phyloP scores from a whole-genome alignment of 192 early-diverging fungal species.

The Linnemannia schmuckeri region DNA sequence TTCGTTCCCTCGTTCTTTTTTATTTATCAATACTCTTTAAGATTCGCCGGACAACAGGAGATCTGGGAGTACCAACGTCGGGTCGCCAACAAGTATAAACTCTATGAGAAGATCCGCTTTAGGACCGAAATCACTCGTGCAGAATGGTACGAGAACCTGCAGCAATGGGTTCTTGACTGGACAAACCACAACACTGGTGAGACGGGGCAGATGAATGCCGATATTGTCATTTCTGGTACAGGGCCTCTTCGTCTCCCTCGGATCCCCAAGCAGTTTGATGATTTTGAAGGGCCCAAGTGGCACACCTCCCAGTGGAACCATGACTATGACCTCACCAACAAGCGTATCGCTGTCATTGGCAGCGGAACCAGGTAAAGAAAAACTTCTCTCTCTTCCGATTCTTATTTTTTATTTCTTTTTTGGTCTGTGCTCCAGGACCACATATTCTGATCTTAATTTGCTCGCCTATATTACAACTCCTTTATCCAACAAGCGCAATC shows the following conservation, averaged over 20 bases:
- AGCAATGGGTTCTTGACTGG: slow-evolving; percentile 30
- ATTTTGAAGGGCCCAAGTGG: slow-evolving; percentile 57
- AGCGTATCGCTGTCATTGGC: slow-evolving; percentile 53
- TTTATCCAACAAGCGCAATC: slow-evolving; percentile 30
- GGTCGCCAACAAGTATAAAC: slow-evolving; percentile 34
- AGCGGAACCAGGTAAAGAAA: slow-evolving; percentile 54
- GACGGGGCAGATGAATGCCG: neutral
- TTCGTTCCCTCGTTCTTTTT: neutral
- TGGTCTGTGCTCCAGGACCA: too few species aligned
- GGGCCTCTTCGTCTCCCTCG: slow-evolving; percentile 58
- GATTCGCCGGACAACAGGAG: slow-evolving; percentile 37
- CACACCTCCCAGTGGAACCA: slow-evolving; percentile 64
- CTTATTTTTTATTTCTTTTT: too few species aligned
- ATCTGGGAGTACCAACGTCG: slow-evolving; percentile 49
- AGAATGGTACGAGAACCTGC: slow-evolving; percentile 20
- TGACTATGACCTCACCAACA: slow-evolving; percentile 48
- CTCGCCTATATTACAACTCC: neutral
- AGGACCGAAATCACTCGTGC: slow-evolving; percentile 34
- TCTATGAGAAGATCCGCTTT: slow-evolving; percentile 47
- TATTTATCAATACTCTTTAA: neutral
- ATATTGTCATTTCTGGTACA: slow-evolving; percentile 45
- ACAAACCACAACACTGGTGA: neutral
- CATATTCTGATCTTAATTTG: neutral
- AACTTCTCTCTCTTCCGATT: too few species aligned
- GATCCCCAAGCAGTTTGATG: slow-evolving; percentile 55